A percentile compares a stretch with the other conserved stretches of the same genome.
Conservation (phyloP, 345 rosid species). For the Gossypium bickii region DNA sequence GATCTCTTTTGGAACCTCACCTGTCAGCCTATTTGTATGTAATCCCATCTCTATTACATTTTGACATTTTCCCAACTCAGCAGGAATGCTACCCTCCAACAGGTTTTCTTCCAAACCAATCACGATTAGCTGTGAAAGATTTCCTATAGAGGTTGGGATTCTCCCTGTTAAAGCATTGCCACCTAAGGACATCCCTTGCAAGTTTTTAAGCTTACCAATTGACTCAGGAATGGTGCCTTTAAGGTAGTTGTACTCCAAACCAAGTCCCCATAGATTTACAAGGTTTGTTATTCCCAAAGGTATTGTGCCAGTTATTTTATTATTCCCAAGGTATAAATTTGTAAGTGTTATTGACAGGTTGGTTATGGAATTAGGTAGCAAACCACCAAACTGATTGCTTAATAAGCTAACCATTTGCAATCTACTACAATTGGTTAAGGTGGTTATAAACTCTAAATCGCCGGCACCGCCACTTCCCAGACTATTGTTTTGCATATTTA, state of each 20-base stretch:
- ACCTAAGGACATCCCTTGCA: neutral
- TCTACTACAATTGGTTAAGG: neutral
- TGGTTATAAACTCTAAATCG: neutral
- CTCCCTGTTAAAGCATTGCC: constrained; percentile 5
- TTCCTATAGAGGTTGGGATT: constrained; percentile 3
- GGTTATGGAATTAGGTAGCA: neutral
- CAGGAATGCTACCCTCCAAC: neutral
- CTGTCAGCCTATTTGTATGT: neutral
- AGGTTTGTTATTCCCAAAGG: constrained; percentile 2
- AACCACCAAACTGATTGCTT: neutral
- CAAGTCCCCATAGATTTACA: neutral
- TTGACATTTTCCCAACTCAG: neutral
- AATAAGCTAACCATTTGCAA: neutral
- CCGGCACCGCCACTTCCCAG: neutral
- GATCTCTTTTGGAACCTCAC: neutral
- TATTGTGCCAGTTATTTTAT: neutral
- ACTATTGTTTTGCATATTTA: neutral
- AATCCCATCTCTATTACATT: too few relatives aligned
- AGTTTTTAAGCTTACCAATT: neutral
- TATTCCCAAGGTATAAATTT: neutral
- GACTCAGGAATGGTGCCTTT: neutral
- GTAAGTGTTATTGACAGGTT: neutral
- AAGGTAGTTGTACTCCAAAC: neutral
- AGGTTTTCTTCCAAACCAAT: neutral
- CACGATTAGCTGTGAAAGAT: neutral